phyloP scores from a whole-genome alignment of 176 grass and related monocot genomes.

The Zea luxurians region DNA sequence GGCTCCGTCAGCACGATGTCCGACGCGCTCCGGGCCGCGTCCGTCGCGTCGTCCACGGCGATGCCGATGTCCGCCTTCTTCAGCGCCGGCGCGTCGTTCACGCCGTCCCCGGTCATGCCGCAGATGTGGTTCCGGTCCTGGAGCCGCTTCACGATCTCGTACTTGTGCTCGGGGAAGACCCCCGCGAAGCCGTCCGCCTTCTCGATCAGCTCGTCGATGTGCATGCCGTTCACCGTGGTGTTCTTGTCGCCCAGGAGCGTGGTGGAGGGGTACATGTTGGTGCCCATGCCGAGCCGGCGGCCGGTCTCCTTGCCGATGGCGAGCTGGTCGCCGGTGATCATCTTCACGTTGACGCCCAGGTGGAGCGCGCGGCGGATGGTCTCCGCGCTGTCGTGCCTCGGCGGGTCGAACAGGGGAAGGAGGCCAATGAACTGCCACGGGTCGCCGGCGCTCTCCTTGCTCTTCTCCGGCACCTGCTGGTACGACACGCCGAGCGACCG shows the following conservation, averaged over 20 bases:
- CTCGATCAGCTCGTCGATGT: constrained; percentile 93
- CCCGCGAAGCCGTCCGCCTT: constrained; percentile 90
- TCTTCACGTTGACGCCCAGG: constrained; percentile 91
- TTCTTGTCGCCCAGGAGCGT: constrained; percentile 77
- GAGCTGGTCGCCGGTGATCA: constrained; percentile 97
- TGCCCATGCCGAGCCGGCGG: constrained; percentile 85
- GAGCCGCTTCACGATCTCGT: constrained; percentile 92
- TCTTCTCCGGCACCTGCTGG: constrained; percentile 74
- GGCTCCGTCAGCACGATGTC: constrained; percentile 97
- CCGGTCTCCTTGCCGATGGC: constrained; percentile 92
- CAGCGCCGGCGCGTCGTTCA: constrained; percentile 89
- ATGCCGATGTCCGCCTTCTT: constrained; percentile 98
- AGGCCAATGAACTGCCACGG: constrained; percentile 87
- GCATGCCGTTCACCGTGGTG: constrained; percentile 55
- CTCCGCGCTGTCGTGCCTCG: constrained; percentile 88
- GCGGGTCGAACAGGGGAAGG: constrained; percentile 84
- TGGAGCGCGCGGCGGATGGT: constrained; percentile 81
- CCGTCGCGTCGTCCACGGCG: constrained; percentile 92
- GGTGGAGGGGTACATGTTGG: constrained; percentile 93
- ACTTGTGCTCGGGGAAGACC: constrained; percentile 96
- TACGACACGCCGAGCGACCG: constrained; percentile 71
- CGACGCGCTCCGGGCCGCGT: constrained; percentile 76
- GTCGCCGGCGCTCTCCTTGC: constrained; percentile 66
- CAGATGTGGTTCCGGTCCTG: constrained; percentile 86
- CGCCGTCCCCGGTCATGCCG: constrained; percentile 88